Evolutionary conservation across 83 land plant genomes (phyloP).

Genomic region (Thuja plicata): DNA sequence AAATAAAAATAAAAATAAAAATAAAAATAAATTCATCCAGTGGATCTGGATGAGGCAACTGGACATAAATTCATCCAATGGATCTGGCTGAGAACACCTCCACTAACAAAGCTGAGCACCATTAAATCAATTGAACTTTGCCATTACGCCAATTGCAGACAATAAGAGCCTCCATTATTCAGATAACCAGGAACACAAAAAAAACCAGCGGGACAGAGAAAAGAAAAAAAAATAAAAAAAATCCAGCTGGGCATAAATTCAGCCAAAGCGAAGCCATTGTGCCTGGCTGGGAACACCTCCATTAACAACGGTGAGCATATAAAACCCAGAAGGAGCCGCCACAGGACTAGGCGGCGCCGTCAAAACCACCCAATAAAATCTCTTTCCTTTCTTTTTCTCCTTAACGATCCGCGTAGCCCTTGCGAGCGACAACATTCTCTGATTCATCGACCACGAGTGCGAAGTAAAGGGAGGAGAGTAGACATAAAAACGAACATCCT

Average conservation of each 20-base stretch:
- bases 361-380: slow-evolving; percentile 1
- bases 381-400: neutral
- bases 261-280: slow-evolving; percentile 32
- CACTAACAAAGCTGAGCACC: no score
- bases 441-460: slow-evolving; percentile 49
- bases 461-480: slow-evolving; percentile 46
- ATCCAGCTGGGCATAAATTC: neutral
- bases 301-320: slow-evolving; percentile 37
- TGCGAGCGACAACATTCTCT: slow-evolving; percentile 29
- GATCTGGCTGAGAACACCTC: no score
- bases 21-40: no score
- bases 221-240: no score
- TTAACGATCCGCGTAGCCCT: neutral
- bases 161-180: no score
- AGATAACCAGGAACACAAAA: no score
- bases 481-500: slow-evolving; percentile 29
- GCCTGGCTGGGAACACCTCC: slow-evolving; percentile 47
- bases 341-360: slow-evolving; percentile 31
- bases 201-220: no score
- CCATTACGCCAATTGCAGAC: no score
- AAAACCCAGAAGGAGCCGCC: slow-evolving; percentile 20
- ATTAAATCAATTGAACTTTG: no score
- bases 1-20: no score
- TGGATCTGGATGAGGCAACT: no score
- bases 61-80: no score